A percentile compares a stretch with the other conserved stretches of the same genome.
Conservation (phyloP, 1,284 basidiomycete genomes). For the Polyporus tsugae region DNA sequence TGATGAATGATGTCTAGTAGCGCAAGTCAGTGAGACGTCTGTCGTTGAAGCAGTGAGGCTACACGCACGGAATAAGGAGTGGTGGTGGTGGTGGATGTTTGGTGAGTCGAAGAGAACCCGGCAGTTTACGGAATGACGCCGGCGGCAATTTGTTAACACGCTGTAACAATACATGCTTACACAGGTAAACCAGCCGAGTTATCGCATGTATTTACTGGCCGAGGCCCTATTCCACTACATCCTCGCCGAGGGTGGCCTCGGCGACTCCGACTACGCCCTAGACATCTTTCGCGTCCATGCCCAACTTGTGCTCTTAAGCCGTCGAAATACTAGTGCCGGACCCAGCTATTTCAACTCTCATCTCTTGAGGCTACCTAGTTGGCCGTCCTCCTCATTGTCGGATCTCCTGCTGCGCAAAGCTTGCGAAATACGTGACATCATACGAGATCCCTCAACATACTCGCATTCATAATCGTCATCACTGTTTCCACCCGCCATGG, state of each 20-base stretch:
- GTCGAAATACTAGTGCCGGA: neutral
- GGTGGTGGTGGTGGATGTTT: slow-evolving; percentile 21
- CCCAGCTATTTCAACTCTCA: neutral
- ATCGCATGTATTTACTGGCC: neutral
- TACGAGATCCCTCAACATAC: neutral
- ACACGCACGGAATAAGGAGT: slow-evolving; percentile 21
- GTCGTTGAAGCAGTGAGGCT: neutral
- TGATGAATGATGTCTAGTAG: slow-evolving; percentile 38
- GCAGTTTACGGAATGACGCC: slow-evolving; percentile 24
- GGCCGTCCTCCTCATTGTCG: neutral
- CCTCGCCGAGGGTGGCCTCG: neutral
- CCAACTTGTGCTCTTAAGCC: neutral
- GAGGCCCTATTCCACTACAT: neutral
- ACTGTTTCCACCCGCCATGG: slow-evolving; percentile 12
- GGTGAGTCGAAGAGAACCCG: slow-evolving; percentile 25
- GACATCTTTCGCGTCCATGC: neutral
- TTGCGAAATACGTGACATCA: neutral
- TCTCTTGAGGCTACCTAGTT: neutral
- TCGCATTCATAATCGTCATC: neutral
- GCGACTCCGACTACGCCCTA: neutral
- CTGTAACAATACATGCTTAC: neutral
- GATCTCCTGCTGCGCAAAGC: neutral
- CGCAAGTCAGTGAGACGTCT: neutral
- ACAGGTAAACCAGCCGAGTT: neutral
- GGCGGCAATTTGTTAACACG: slow-evolving; percentile 8